A percentile compares a stretch with the other conserved stretches of the same genome.
These are phyloP conservation scores for Hyphopichia burtonii DNA, from an alignment of 1,139 yeast genomes.

Conservation along the genomic window DNA sequence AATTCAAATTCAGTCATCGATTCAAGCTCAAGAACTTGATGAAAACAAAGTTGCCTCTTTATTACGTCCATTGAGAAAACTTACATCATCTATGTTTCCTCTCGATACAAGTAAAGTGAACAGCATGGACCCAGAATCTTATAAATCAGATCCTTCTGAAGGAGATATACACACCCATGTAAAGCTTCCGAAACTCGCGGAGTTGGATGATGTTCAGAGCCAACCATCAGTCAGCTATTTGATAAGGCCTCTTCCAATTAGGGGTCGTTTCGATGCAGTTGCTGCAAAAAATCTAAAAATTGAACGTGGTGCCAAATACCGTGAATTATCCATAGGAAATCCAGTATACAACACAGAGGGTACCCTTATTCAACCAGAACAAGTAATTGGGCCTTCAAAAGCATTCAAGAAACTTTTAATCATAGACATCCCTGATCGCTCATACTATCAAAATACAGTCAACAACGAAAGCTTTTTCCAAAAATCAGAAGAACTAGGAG, in stretches of 20 bases:
- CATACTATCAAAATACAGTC: constrained; percentile 50
- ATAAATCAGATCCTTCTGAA: constrained; percentile 40
- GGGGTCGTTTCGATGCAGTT: constrained; percentile 74
- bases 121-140: constrained; percentile 37
- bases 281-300: constrained; percentile 71
- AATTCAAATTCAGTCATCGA: constrained; percentile 31
- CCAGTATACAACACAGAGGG: constrained; percentile 62
- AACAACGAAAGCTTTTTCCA: constrained; percentile 27
- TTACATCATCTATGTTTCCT: constrained; percentile 52
- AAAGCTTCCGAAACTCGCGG: constrained; percentile 25
- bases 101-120: constrained; percentile 38
- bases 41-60: background rate
- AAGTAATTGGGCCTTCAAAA: constrained; percentile 68
- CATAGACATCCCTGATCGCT: constrained; percentile 66
- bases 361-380: constrained; percentile 56
- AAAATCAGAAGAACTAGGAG: constrained; percentile 24
- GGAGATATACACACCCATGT: constrained; percentile 46
- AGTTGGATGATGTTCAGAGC: constrained; percentile 11
- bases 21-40: constrained; percentile 3
- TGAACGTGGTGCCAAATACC: constrained; percentile 60
- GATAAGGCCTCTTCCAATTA: constrained; percentile 59
- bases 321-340: constrained; percentile 59
- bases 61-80: constrained; percentile 24
- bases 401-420: constrained; percentile 60
- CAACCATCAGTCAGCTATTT: constrained; percentile 54